These are phyloP conservation scores for Roridomyces roridus DNA, from an alignment of 768 basidiomycete genomes.

Conservation along the genomic window DNA sequence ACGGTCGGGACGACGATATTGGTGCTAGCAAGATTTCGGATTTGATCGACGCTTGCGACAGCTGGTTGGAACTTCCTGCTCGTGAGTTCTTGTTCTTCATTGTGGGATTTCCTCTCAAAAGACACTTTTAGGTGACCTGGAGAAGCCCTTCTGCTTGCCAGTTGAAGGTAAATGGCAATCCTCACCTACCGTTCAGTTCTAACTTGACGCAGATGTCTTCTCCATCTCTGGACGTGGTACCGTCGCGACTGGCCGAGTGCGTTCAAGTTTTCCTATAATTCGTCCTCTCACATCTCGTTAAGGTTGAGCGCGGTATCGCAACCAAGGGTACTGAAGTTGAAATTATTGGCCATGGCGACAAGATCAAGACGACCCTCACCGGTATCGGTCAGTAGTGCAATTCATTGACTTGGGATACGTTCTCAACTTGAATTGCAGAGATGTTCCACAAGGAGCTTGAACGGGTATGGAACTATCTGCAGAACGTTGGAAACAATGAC, in stretches of 20 bases:
- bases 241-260: constrained; percentile 91
- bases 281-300: constrained; percentile 11
- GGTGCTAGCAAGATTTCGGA: constrained; percentile 83
- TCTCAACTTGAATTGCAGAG: constrained; percentile 53
- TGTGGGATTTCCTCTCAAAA: not conserved
- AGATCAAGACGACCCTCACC: constrained; percentile 91
- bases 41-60: constrained; percentile 86
- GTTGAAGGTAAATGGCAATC: constrained; percentile 68
- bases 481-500: not conserved
- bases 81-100: constrained; percentile 56
- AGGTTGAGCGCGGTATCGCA: constrained; percentile 93
- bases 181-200: not conserved
- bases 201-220: constrained; percentile 70
- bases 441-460: constrained; percentile 99
- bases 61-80: constrained; percentile 92
- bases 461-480: constrained; percentile 55
- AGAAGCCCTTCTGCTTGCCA: constrained; percentile 96
- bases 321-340: constrained; percentile 94
- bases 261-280: constrained; percentile 28
- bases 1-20: constrained; percentile 80
- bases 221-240: constrained; percentile 99
- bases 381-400: constrained; percentile 73
- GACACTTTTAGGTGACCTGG: constrained; percentile 78
- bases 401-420: not conserved
- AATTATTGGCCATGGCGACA: constrained; percentile 83